Base-by-base conservation (phyloP, 2,329 filamentous ascomycete genomes). In the Endoconidiophora polonica region DNA sequence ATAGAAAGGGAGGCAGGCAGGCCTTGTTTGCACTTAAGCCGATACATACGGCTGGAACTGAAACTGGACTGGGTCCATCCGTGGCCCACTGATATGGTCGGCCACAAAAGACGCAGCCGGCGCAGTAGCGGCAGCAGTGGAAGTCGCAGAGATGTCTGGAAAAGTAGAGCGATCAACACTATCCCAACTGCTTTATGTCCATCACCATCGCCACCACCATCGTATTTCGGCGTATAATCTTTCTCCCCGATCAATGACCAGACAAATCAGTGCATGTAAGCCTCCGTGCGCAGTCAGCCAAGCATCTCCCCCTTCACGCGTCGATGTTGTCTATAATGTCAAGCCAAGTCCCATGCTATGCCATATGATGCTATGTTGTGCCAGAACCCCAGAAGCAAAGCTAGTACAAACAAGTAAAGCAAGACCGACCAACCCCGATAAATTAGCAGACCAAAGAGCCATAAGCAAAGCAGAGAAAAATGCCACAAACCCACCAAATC, bases 1-100 rank as follows among this genome's bases (percentile, higher is more conserved):
- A 52, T 52, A 52, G 40, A 48, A 45, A 44, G 50, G 50, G 46
- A 48, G 39, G 42, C 41, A 48, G 29, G 29, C 29, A 33, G 41
- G 40, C 46, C 50, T 39, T 51, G n/a, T 46, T 24, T 26, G 44
- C 44, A 33, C 29, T 22, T 37, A 24, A 42, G 38, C 44, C 26
- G 49, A 39, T 45, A 50, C 39, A 48, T 38, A 43, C 33, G 46
- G 46, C 36, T 26, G 36, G 36, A 41, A 23, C 46, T 48, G 46
- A 48, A 37, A 41, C 46, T 48, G 46, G 26, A 43, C 29, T 33
- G 29, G 29, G 29, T 3, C 29, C 12, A 33, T 33, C 29, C 29
- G 29, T 33, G 29, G 9, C 29, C 29, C 29, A 12, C 29, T 33
- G 29, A 7, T 33, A 12, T 12, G 7, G 29, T 33, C 29, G 23